These are phyloP conservation scores for Dianthus caryophyllus DNA, from an alignment of 148 eudicot genomes.

Conservation along the genomic window DNA sequence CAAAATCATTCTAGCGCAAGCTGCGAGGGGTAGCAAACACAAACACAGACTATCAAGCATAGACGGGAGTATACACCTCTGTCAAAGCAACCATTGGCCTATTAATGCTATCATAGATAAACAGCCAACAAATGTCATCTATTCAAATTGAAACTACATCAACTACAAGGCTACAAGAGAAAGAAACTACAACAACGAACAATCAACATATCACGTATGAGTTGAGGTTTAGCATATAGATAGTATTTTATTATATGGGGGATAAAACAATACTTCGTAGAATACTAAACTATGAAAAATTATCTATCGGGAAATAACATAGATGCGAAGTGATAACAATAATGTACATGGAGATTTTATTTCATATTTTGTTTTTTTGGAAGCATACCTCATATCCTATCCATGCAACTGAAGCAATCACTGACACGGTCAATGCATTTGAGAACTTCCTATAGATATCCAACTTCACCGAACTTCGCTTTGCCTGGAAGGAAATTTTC, in stretches of 20 bases:
- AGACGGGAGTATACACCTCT: too few relatives aligned
- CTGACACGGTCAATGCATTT: conserved; percentile 80
- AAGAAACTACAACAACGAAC: background rate
- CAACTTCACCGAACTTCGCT: conserved; percentile 80
- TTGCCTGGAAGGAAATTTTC: conserved; percentile 46
- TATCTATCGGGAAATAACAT: background rate
- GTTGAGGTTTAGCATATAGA: too few relatives aligned
- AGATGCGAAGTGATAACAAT: background rate
- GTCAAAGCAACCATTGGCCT: too few relatives aligned
- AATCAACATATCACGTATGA: background rate
- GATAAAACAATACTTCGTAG: background rate
- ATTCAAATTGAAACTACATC: background rate
- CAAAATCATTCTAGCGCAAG: too few relatives aligned
- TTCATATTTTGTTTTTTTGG: too few relatives aligned
- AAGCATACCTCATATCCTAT: conserved; percentile 79
- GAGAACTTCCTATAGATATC: conserved; percentile 90
- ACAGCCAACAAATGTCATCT: background rate
- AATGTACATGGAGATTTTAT: background rate
- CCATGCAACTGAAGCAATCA: conserved; percentile 83
- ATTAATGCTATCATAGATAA: background rate
- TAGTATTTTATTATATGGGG: background rate
- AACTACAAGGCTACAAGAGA: background rate
- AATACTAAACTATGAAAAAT: background rate
- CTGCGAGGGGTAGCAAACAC: too few relatives aligned
- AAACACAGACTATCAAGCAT: too few relatives aligned